phyloP scores from a whole-genome alignment of 139 green algal genomes.

The Zygnema cylindricum region DNA sequence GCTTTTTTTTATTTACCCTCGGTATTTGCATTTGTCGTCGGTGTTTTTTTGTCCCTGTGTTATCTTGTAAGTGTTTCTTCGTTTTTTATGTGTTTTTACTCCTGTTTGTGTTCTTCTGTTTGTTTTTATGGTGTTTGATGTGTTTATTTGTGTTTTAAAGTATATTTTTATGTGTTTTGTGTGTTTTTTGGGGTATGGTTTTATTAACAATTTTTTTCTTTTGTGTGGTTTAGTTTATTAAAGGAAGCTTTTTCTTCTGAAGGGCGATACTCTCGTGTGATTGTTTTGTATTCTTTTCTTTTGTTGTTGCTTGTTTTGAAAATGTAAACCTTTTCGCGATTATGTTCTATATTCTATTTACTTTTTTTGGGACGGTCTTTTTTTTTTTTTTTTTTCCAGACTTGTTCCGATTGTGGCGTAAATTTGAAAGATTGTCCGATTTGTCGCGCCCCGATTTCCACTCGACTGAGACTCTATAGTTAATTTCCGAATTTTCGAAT shows the following conservation, averaged over 20 bases:
- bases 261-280: conserved; percentile 23
- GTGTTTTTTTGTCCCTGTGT: too few relatives aligned
- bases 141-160: too few relatives aligned
- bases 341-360: not conserved
- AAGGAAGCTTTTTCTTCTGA: conserved; percentile 14
- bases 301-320: too few relatives aligned
- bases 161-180: too few relatives aligned
- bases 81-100: too few relatives aligned
- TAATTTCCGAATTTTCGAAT: not conserved
- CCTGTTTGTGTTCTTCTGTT: too few relatives aligned
- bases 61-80: too few relatives aligned
- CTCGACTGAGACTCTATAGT: not conserved
- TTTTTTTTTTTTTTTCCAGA: conserved; percentile 40
- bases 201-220: not conserved
- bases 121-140: too few relatives aligned
- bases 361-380: not conserved
- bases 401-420: conserved; percentile 7
- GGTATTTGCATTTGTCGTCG: too few relatives aligned
- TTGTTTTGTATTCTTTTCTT: too few relatives aligned
- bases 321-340: conserved; percentile 11
- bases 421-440: conserved; percentile 29
- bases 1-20: too few relatives aligned
- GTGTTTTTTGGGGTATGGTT: too few relatives aligned
- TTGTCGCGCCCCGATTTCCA: conserved; percentile 3
- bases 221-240: not conserved